phyloP scores from a whole-genome alignment of 805 yeast species.

The Saccharomycopsis fibuligera region DNA sequence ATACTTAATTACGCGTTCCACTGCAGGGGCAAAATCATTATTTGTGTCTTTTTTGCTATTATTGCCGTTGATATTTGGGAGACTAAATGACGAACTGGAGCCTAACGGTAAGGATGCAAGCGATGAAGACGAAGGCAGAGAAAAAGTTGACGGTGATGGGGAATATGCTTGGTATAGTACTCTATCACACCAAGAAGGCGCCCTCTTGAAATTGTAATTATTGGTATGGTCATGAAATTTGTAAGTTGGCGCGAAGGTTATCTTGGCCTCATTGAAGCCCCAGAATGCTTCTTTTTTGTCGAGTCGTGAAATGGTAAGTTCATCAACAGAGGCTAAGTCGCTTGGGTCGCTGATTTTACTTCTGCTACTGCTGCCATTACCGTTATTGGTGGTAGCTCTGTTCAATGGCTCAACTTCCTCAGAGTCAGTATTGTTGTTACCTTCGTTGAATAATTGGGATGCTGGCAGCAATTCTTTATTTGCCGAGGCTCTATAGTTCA shows the following conservation, averaged over 20 bases:
- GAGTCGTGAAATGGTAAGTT: constrained; percentile 28
- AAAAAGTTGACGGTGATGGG: constrained; percentile 20
- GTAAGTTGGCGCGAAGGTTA: constrained; percentile 74
- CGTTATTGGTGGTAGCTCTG: background rate
- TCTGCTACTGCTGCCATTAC: background rate
- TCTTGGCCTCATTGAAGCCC: constrained; percentile 62
- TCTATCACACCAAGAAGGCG: constrained; percentile 91
- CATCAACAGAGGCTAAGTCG: constrained; percentile 31
- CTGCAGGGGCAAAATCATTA: no score
- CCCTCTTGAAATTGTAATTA: constrained; percentile 50
- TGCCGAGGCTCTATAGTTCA: constrained; percentile 62
- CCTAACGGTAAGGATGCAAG: no score
- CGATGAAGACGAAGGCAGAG: no score
- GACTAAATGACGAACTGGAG: no score
- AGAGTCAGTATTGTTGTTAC: constrained; percentile 17
- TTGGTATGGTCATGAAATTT: constrained; percentile 47
- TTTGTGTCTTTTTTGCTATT: no score
- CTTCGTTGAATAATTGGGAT: constrained; percentile 6
- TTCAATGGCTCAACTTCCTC: constrained; percentile 6
- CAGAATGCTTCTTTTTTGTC: constrained; percentile 41
- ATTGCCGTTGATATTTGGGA: no score
- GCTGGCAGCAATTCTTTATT: constrained; percentile 21
- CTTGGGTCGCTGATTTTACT: background rate
- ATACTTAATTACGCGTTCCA: constrained; percentile 38
- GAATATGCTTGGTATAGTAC: constrained; percentile 55